Percentiles rank a stretch among this genome's conserved stretches.
phyloP scores from a whole-genome alignment of 164 flowering plant genomes.

The Houttuynia cordata region DNA sequence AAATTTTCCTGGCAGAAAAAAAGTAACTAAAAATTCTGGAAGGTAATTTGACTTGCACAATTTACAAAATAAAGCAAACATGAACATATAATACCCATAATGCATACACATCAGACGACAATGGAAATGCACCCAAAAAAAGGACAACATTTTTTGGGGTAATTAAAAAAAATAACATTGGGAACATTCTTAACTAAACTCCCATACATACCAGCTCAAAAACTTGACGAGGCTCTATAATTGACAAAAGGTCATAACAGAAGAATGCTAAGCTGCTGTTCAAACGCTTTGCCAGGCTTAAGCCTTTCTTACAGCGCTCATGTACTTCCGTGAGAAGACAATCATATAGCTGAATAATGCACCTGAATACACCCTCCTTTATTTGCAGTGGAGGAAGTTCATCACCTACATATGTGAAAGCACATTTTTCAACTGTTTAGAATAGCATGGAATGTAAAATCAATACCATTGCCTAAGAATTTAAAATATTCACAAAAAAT shows the following conservation, averaged over 20 bases:
- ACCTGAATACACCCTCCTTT: conserved; percentile 95
- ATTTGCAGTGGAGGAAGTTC: conserved; percentile 96
- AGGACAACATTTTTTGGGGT: too few relatives aligned
- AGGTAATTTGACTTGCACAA: too few relatives aligned
- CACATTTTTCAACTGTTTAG: too few relatives aligned
- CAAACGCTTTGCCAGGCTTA: conserved; percentile 88
- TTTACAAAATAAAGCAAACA: too few relatives aligned
- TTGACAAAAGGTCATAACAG: conserved; percentile 89
- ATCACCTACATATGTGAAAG: conserved; percentile 41
- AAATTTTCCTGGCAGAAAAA: too few relatives aligned
- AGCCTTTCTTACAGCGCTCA: conserved; percentile 96
- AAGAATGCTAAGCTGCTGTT: conserved; percentile 97
- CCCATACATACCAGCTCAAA: conserved; percentile 74
- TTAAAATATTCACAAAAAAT: background rate
- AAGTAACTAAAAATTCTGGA: too few relatives aligned
- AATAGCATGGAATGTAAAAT: too few relatives aligned
- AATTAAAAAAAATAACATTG: too few relatives aligned
- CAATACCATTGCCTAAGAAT: too few relatives aligned
- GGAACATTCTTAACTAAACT: background rate
- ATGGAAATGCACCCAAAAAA: too few relatives aligned
- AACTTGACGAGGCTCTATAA: conserved; percentile 96
- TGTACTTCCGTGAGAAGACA: conserved; percentile 97
- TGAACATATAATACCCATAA: too few relatives aligned
- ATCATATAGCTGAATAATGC: conserved; percentile 91
- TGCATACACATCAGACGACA: too few relatives aligned